Evolutionary conservation across 2,329 filamentous ascomycete genomes (phyloP).

Genomic region (Diaporthe longicolla): DNA sequence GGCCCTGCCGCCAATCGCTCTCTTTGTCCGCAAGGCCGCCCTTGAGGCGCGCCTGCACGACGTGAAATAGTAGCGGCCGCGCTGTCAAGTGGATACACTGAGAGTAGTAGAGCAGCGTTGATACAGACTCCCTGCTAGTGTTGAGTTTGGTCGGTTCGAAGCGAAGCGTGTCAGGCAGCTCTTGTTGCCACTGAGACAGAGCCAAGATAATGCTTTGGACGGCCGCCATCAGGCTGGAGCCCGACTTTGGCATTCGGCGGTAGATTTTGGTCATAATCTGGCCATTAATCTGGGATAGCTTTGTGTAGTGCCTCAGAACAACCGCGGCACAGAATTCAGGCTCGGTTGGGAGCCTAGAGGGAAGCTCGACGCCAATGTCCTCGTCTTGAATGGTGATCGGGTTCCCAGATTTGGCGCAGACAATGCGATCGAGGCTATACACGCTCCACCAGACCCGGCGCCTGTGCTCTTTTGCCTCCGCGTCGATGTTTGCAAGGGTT

Average conservation of each 20-base stretch:
- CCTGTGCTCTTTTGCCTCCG: constrained; percentile 61
- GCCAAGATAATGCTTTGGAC: constrained; percentile 65
- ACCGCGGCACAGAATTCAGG: constrained; percentile 60
- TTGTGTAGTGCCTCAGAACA: constrained; percentile 65
- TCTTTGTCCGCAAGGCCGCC: constrained; percentile 52
- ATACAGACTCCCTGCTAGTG: constrained; percentile 64
- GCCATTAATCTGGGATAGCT: constrained; percentile 66
- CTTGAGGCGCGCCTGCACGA: constrained; percentile 64
- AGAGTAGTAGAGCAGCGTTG: constrained; percentile 68
- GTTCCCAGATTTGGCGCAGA: constrained; percentile 68
- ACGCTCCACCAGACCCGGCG: constrained; percentile 70
- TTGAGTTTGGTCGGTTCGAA: constrained; percentile 62
- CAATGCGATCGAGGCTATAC: constrained; percentile 67
- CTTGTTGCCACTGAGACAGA: constrained; percentile 64
- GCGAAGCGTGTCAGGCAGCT: constrained; percentile 62
- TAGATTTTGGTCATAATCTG: constrained; percentile 64
- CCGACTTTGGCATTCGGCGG: constrained; percentile 58
- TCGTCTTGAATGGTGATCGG: constrained; percentile 68
- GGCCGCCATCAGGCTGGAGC: constrained; percentile 62
- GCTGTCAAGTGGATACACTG: constrained; percentile 72
- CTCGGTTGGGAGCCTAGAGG: constrained; percentile 54
- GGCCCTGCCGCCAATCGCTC: constrained; percentile 61
- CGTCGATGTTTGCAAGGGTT: constrained; percentile 53
- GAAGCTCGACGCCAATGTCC: constrained; percentile 62
- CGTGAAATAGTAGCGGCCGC: constrained; percentile 66